Evolutionary conservation across 371 early-diverging fungal genomes (phyloP).

Genomic region (Saksenaea oblongispora): DNA sequence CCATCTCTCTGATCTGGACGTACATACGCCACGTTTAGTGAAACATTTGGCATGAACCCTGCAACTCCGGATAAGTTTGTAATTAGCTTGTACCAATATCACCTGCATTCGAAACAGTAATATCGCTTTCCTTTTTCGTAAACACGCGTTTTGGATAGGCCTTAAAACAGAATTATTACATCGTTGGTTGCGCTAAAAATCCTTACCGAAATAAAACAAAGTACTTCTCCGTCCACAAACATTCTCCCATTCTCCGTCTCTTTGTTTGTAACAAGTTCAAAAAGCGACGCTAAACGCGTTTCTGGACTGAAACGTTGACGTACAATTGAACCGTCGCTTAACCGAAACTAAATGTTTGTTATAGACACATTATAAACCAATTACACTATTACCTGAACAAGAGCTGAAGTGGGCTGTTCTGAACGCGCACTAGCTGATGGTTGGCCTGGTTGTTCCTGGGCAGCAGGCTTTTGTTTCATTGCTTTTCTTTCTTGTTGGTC

Average conservation of each 20-base stretch:
- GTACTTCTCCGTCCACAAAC: neutral
- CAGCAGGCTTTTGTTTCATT: neutral
- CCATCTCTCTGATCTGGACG: neutral
- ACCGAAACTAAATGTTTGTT: conserved; percentile 24
- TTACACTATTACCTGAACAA: conserved; percentile 23
- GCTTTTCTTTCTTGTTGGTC: conserved; percentile 28
- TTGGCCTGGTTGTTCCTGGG: too few relatives aligned
- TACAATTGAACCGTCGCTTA: conserved; percentile 24
- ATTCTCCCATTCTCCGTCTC: neutral
- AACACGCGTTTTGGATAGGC: conserved; percentile 18
- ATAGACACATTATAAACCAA: neutral
- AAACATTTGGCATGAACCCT: conserved; percentile 39
- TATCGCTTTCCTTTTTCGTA: neutral
- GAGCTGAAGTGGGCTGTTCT: conserved; percentile 2
- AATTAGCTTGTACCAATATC: neutral
- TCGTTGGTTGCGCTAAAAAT: neutral
- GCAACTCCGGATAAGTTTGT: neutral
- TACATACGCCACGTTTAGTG: conserved; percentile 23
- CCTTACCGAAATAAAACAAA: conserved; percentile 19
- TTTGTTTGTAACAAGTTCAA: conserved; percentile 14
- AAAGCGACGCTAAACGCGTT: conserved; percentile 5
- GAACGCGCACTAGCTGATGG: too few relatives aligned
- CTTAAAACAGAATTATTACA: neutral
- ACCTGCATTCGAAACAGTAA: conserved; percentile 30
- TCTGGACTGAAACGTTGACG: conserved; percentile 27